A percentile compares a stretch with the other conserved stretches of the same genome.
Conservation (phyloP, 169 alveolate genomes). For the Plasmodium sp. region DNA sequence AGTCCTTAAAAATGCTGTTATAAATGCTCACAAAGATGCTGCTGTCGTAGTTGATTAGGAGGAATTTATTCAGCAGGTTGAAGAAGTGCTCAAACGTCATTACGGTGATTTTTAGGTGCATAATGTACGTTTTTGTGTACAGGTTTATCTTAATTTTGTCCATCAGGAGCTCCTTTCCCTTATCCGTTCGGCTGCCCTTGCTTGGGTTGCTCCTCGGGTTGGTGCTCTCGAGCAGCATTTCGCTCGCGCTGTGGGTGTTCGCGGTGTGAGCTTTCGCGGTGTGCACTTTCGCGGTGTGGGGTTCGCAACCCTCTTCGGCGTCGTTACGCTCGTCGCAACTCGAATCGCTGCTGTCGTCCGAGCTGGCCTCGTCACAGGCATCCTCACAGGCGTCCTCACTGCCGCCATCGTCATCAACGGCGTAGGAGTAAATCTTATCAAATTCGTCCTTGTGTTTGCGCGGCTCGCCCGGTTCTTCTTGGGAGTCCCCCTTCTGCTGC, state of each 20-base stretch:
- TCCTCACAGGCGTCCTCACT: conserved; percentile 17
- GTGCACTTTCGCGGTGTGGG: neutral
- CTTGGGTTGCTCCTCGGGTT: neutral
- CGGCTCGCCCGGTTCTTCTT: neutral
- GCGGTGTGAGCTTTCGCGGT: neutral
- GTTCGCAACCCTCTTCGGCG: neutral
- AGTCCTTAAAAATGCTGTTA: conserved; percentile 61
- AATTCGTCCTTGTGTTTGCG: neutral
- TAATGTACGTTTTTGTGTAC: conserved; percentile 56
- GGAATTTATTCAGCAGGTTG: conserved; percentile 52
- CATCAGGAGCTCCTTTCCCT: conserved; percentile 9
- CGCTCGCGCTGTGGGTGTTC: neutral
- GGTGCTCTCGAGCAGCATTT: neutral
- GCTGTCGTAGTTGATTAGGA: conserved; percentile 43
- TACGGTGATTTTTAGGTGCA: conserved; percentile 70
- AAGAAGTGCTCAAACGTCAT: conserved; percentile 69
- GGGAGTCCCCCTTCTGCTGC: neutral
- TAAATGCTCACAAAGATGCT: conserved; percentile 51
- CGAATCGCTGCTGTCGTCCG: conserved; percentile 15
- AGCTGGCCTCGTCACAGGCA: neutral
- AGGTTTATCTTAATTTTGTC: conserved; percentile 39
- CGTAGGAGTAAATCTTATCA: conserved; percentile 30
- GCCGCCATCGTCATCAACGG: conserved; percentile 8
- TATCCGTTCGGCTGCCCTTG: neutral
- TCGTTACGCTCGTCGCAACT: neutral